phyloP scores from a whole-genome alignment of 345 rosid genomes.

The Garcia nutans region DNA sequence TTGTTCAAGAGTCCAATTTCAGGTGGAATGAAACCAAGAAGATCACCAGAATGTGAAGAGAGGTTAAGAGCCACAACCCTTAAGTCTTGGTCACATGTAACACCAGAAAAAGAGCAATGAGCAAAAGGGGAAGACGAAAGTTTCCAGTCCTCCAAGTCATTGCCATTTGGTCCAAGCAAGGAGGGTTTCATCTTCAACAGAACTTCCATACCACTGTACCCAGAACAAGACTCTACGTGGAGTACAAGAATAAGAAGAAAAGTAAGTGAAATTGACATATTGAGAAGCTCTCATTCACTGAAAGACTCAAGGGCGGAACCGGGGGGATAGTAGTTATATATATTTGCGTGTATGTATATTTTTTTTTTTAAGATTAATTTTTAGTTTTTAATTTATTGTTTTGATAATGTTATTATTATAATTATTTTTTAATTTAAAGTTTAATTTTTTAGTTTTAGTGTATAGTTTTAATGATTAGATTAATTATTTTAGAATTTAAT shows the following conservation, averaged over 20 bases:
- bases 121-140: slow-evolving; percentile 40
- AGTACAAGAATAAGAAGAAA: slow-evolving; percentile 26
- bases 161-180: slow-evolving; percentile 47
- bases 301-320: too few relatives aligned
- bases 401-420: too few relatives aligned
- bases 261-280: slow-evolving; percentile 28
- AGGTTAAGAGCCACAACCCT: slow-evolving; percentile 65
- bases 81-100: slow-evolving; percentile 49
- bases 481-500: too few relatives aligned
- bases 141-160: slow-evolving; percentile 71
- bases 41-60: slow-evolving; percentile 32
- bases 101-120: slow-evolving; percentile 85
- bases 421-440: too few relatives aligned
- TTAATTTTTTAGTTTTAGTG: too few relatives aligned
- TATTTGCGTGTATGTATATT: too few relatives aligned
- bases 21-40: slow-evolving; percentile 60
- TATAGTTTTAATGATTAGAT: too few relatives aligned
- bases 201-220: slow-evolving; percentile 49
- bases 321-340: too few relatives aligned
- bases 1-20: slow-evolving; percentile 59
- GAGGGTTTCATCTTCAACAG: slow-evolving; percentile 66
- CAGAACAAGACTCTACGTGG: slow-evolving; percentile 26
- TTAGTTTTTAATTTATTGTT: too few relatives aligned
- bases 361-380: too few relatives aligned
- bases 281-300: neutral